These are phyloP conservation scores for Heliamphora pulchella DNA, from an alignment of 179 eudicot genomes.

Conservation along the genomic window DNA sequence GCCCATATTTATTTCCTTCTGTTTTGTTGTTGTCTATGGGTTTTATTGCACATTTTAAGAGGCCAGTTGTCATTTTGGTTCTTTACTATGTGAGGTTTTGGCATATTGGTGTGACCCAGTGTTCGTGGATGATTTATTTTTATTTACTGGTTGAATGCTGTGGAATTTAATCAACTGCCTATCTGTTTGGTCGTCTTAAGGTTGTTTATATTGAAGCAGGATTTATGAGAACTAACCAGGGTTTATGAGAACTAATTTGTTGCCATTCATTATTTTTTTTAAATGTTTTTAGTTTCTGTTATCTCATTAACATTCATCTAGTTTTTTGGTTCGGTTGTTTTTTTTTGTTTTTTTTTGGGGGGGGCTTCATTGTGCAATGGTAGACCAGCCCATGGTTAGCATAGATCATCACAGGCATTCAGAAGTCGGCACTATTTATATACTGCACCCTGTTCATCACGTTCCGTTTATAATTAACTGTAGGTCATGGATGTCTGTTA, in stretches of 20 bases:
- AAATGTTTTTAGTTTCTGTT: no score
- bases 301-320: no score
- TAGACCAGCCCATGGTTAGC: not conserved
- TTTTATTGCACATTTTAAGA: not conserved
- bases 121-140: not conserved
- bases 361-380: no score
- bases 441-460: not conserved
- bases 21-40: constrained; percentile 3
- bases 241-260: no score
- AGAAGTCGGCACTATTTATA: not conserved
- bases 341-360: no score
- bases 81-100: not conserved
- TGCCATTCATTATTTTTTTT: no score
- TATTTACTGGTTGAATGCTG: not conserved
- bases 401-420: not conserved
- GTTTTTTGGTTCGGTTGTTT: no score
- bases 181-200: not conserved
- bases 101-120: not conserved
- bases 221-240: no score
- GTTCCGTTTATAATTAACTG: not conserved
- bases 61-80: not conserved
- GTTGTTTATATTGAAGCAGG: no score
- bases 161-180: not conserved
- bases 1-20: constrained; percentile 25
- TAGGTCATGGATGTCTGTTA: not conserved